A percentile compares a stretch with the other conserved stretches of the same genome.
phyloP scores from a whole-genome alignment of 1,284 basidiomycete genomes.

The Lentinus polychrous region DNA sequence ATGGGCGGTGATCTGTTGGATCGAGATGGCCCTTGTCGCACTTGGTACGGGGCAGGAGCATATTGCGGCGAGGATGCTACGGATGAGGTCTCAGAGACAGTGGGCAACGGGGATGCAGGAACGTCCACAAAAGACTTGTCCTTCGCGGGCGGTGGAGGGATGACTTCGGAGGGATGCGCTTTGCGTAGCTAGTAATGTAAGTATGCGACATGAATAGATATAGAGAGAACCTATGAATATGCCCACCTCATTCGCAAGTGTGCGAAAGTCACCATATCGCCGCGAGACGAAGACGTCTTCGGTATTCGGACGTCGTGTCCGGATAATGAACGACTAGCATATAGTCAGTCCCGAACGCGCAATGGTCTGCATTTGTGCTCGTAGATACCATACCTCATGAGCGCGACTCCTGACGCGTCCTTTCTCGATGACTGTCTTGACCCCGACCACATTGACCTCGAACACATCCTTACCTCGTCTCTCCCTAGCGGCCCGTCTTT shows the following conservation, averaged over 20 bases:
- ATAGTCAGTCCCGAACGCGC: neutral
- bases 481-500: slow-evolving; percentile 47
- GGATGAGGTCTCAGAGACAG: slow-evolving; percentile 28
- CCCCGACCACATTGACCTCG: slow-evolving; percentile 85
- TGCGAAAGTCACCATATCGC: slow-evolving; percentile 91
- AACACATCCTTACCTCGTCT: slow-evolving; percentile 51
- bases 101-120: slow-evolving; percentile 6
- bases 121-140: slow-evolving; percentile 67
- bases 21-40: neutral
- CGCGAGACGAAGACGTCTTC: slow-evolving; percentile 85
- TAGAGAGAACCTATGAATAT: slow-evolving; percentile 2
- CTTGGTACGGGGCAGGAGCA: slow-evolving; percentile 11
- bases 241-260: slow-evolving; percentile 76
- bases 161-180: slow-evolving; percentile 71
- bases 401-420: slow-evolving; percentile 75
- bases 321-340: slow-evolving; percentile 86
- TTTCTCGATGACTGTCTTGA: slow-evolving; percentile 75
- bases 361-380: neutral
- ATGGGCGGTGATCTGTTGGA: slow-evolving; percentile 7
- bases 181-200: slow-evolving; percentile 59
- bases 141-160: slow-evolving; percentile 81
- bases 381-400: slow-evolving; percentile 61
- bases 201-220: slow-evolving; percentile 11
- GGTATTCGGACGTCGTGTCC: slow-evolving; percentile 70
- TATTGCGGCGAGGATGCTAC: slow-evolving; percentile 23